Base-by-base conservation (phyloP, 1,139 yeast genomes). In the Suhomyces terraborum region DNA sequence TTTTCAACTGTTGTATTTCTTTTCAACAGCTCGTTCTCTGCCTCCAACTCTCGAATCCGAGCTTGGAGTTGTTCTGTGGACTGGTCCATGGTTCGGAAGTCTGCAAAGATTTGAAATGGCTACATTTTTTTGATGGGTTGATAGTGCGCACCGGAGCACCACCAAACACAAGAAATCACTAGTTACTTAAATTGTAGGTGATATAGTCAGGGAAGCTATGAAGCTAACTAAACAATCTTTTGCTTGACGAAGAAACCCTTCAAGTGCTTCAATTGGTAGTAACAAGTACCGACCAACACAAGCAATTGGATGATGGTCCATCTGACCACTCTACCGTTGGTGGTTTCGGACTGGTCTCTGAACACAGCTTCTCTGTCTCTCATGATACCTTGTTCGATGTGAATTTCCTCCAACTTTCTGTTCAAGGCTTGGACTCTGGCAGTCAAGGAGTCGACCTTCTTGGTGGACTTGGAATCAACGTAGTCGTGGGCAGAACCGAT, bases 231-330 rank as follows among this genome's bases (percentile, higher is more conserved):
- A 24, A 73, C 77, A 54, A 73, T 72, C 60, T 73, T 73, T 59
- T 73, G 79, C 59, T 73, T 73, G 48, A 73, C 77, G 46, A 73
- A 73, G 66, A 73, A 73, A 33, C 75, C 55, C 70, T 72, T 73
- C 69, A 73, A 73, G 57, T 73, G 78, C 44, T 68, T 69, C 57
- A 73, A 67, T 56, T 73, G 79, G 61, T 72, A 73, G 45, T 67
- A 61, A 55, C 78, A 73, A 23, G 79, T 71, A 40, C 75, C 77
- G 29, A 70, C 59, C 62, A 73, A 70, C 10, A 73, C 78, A 25
- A 69, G 17, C 49, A 73, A 61, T 58, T 73, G 79, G 35, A 73
- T 58, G 45, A 73, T 53, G 35, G 76, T 69, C 78, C 78, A 73
- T 53, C 61, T 67, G 28, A 73, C 65, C 20, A 73, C 78, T 46